Evolutionary conservation across 2,329 filamentous ascomycete species (phyloP).

Genomic region (Karstenula rhodostoma): DNA sequence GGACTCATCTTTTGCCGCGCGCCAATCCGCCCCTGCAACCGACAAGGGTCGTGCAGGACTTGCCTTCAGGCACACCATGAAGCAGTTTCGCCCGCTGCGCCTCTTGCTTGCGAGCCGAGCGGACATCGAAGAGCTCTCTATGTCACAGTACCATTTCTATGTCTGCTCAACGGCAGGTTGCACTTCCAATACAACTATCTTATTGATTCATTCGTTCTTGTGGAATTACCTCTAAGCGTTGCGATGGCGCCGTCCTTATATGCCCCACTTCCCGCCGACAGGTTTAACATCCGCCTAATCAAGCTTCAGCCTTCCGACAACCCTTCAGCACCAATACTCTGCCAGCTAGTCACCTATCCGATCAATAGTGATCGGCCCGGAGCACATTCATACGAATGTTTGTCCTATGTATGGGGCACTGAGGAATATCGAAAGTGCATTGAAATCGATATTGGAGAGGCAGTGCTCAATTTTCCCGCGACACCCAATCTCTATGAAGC

Average conservation of each 20-base stretch:
- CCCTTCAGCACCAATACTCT: constrained; percentile 4
- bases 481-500: constrained; percentile 12
- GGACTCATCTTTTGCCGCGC: background rate
- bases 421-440: background rate
- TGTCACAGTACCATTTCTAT: background rate
- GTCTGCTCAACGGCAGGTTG: background rate
- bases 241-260: constrained; percentile 6
- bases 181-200: background rate
- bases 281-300: constrained; percentile 7
- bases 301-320: constrained; percentile 10
- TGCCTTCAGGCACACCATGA: background rate
- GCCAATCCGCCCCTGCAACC: background rate
- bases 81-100: background rate
- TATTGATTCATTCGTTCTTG: background rate
- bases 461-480: background rate
- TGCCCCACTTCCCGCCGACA: background rate
- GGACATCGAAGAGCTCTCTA: background rate
- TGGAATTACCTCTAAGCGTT: background rate
- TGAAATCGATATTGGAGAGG: background rate
- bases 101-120: background rate
- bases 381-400: constrained; percentile 9
- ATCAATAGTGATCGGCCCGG: background rate
- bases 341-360: constrained; percentile 8
- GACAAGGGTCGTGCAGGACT: background rate
- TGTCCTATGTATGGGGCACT: constrained; percentile 11